phyloP scores from a whole-genome alignment of 2,329 filamentous ascomycete species.

The Diaporthe vexans region DNA sequence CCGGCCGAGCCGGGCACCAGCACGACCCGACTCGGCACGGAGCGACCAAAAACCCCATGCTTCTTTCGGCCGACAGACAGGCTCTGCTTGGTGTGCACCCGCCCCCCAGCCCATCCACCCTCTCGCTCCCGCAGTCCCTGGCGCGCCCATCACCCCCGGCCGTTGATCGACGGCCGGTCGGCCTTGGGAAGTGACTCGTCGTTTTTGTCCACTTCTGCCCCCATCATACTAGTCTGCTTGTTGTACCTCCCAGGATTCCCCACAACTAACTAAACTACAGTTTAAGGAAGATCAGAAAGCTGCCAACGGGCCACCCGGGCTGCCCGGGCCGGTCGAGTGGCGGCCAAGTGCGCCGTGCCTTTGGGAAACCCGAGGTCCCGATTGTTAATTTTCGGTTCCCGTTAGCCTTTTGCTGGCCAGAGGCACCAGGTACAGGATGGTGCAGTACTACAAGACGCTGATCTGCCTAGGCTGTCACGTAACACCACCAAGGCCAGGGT shows the following conservation, averaged over 20 bases:
- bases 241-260: conserved; percentile 8
- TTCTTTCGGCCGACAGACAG: conserved; percentile 8
- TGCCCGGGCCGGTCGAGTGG: conserved; percentile 5
- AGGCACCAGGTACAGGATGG: neutral
- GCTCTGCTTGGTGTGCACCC: neutral
- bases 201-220: neutral
- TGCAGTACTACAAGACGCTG: neutral
- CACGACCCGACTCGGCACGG: conserved; percentile 28
- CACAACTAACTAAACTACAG: neutral
- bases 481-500: neutral
- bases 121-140: conserved; percentile 2
- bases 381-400: neutral
- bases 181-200: conserved; percentile 17
- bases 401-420: neutral
- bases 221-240: neutral
- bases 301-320: too few species aligned
- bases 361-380: conserved; percentile 10
- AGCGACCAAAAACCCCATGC: neutral
- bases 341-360: conserved; percentile 24
- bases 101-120: neutral
- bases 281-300: neutral
- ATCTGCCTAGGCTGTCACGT: neutral
- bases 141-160: neutral
- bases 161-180: conserved; percentile 16
- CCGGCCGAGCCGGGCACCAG: neutral